These are phyloP conservation scores for Triangularia setosa DNA, from an alignment of 2,329 filamentous ascomycete genomes.

Conservation along the genomic window DNA sequence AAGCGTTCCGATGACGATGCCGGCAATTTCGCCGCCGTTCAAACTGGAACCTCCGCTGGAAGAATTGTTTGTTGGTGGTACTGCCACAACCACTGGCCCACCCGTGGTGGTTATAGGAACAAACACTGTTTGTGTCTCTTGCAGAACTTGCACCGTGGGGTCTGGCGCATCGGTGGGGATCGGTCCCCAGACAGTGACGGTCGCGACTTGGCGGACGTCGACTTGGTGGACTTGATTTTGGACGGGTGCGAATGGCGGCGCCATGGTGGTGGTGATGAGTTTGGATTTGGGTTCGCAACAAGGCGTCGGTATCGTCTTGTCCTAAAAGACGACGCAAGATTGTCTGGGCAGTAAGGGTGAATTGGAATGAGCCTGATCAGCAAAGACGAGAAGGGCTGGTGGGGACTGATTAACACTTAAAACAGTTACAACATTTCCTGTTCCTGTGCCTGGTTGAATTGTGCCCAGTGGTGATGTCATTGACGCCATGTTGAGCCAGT, in stretches of 20 bases:
- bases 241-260: neutral
- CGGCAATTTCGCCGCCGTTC: slow-evolving; percentile 2
- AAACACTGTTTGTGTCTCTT: neutral
- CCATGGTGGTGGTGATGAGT: neutral
- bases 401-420: neutral
- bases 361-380: neutral
- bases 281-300: neutral
- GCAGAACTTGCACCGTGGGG: neutral
- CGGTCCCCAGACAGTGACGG: neutral
- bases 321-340: neutral
- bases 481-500: neutral
- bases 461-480: neutral
- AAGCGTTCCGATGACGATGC: slow-evolving; percentile 2
- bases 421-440: neutral
- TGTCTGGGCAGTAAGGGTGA: neutral
- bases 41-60: neutral
- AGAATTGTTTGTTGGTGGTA: neutral
- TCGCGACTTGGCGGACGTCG: neutral
- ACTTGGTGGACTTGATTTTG: neutral
- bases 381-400: neutral
- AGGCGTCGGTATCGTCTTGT: neutral
- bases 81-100: neutral
- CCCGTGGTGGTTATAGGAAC: neutral
- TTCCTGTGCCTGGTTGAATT: neutral
- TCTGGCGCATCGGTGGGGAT: neutral